A percentile compares a stretch with the other conserved stretches of the same genome.
Evolutionary conservation across 495 filamentous ascomycete genomes (phyloP).

Genomic region (Xylaria longipes): DNA sequence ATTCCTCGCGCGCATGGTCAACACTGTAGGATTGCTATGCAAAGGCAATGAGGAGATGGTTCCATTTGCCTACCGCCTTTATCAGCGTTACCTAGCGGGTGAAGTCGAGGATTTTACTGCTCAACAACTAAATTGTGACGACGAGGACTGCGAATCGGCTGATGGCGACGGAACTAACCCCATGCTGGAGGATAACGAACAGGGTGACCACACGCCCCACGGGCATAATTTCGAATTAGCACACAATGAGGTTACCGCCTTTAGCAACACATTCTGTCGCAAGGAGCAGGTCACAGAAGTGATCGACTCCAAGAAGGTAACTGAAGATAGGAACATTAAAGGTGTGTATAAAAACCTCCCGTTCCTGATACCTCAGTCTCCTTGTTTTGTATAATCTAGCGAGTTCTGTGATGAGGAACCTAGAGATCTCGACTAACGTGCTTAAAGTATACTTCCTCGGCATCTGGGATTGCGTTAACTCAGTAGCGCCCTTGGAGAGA

Average conservation of each 20-base stretch:
- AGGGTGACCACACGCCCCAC: constrained; percentile 32
- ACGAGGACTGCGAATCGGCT: constrained; percentile 16
- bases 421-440: no score
- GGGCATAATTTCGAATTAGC: constrained; percentile 33
- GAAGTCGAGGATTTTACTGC: constrained; percentile 34
- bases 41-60: constrained; percentile 56
- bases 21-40: constrained; percentile 51
- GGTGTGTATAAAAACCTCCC: constrained; percentile 29
- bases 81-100: constrained; percentile 34
- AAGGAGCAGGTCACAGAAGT: constrained; percentile 29
- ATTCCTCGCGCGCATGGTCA: constrained; percentile 56
- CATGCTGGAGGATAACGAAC: constrained; percentile 40
- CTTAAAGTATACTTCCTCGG: constrained; percentile 40
- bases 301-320: constrained; percentile 27
- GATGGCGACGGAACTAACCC: constrained; percentile 31
- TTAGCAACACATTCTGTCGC: constrained; percentile 52
- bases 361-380: no score
- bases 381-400: no score
- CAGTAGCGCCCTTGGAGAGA: constrained; percentile 41
- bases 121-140: constrained; percentile 10
- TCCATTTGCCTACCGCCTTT: constrained; percentile 35
- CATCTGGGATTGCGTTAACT: constrained; percentile 55
- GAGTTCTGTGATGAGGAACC: no score
- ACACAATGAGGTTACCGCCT: constrained; percentile 44
- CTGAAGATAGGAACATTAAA: constrained; percentile 38